phyloP scores from a whole-genome alignment of 1,284 basidiomycete species.

The Apiotrichum laibachii region DNA sequence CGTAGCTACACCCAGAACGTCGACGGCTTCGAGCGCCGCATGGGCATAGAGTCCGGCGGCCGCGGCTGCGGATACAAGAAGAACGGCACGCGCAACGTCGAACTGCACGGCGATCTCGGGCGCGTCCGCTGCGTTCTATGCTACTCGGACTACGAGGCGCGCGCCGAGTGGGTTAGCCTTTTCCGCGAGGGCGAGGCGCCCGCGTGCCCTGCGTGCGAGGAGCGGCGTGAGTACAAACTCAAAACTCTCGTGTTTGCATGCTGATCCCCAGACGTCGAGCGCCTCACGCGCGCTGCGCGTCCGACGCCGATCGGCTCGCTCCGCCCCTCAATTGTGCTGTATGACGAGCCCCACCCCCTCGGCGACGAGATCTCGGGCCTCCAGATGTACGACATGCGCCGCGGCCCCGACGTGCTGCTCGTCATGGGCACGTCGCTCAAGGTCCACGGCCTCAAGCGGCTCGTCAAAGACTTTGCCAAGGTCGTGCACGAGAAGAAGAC shows the following conservation, averaged over 20 bases:
- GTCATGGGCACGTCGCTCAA: constrained; percentile 96
- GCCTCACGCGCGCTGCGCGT: constrained; percentile 74
- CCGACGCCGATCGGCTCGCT: constrained; percentile 72
- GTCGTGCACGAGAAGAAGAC: constrained; percentile 60
- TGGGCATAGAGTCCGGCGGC: constrained; percentile 71
- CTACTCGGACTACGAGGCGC: constrained; percentile 69
- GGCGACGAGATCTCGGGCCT: constrained; percentile 80
- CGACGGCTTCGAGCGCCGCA: constrained; percentile 81
- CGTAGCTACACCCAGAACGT: constrained; percentile 95
- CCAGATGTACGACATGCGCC: constrained; percentile 66
- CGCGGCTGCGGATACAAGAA: constrained; percentile 54
- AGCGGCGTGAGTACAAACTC: constrained; percentile 62
- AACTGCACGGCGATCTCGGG: constrained; percentile 88
- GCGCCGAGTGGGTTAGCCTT: constrained; percentile 59
- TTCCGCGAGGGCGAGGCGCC: constrained; percentile 71
- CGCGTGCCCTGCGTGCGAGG: constrained; percentile 74
- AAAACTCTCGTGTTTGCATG: background rate
- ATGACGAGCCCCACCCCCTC: constrained; percentile 82
- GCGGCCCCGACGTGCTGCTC: constrained; percentile 83
- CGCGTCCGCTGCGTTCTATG: constrained; percentile 80
- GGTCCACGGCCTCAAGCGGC: constrained; percentile 83
- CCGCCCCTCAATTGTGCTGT: constrained; percentile 83
- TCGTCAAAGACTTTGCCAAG: constrained; percentile 90
- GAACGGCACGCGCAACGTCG: constrained; percentile 75
- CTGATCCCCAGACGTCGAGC: constrained; percentile 59